A percentile compares a stretch with the other conserved stretches of the same genome.
Evolutionary conservation across 352 stramenopile genomes (phyloP).

Genomic region (Phytophthora hybrid): DNA sequence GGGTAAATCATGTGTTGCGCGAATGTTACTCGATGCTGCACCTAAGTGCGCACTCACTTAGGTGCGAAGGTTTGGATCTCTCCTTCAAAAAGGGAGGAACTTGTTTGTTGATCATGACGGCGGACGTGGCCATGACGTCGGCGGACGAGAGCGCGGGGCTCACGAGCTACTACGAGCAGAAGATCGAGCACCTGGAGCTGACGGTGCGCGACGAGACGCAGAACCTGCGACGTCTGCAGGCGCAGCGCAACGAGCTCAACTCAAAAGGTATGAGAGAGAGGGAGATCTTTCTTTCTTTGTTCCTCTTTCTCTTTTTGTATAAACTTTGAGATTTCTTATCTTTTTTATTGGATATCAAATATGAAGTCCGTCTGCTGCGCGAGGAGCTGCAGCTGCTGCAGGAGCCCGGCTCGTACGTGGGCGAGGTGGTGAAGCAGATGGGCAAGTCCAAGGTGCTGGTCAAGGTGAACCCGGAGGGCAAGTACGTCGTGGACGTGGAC

Average conservation of each 20-base stretch:
- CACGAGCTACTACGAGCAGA: constrained; percentile 95
- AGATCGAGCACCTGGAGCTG: constrained; percentile 96
- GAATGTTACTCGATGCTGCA: no score
- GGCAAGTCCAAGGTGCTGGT: constrained; percentile 99
- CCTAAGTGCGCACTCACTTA: background rate
- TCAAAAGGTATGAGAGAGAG: constrained; percentile 89
- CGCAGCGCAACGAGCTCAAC: constrained; percentile 99
- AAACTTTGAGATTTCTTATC: constrained; percentile 18
- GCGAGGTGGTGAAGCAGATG: constrained; percentile 99
- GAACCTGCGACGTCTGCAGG: constrained; percentile 98
- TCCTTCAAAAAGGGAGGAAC: constrained; percentile 16
- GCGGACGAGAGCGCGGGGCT: constrained; percentile 58
- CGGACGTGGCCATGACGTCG: constrained; percentile 50
- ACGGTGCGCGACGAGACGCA: constrained; percentile 95
- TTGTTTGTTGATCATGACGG: constrained; percentile 32
- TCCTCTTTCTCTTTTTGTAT: constrained; percentile 9
- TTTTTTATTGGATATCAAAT: constrained; percentile 12
- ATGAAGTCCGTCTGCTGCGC: constrained; percentile 95
- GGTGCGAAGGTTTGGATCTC: constrained; percentile 36
- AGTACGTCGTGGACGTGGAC: constrained; percentile 99
- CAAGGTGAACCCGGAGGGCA: constrained; percentile 99
- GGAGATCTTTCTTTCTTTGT: constrained; percentile 3
- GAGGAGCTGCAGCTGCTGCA: constrained; percentile 99
- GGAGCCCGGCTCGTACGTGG: constrained; percentile 98
- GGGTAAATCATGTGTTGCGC: no score